A percentile compares a stretch with the other conserved stretches of the same genome.
These are phyloP conservation scores for Rhizophagus clarus DNA, from an alignment of 192 early-diverging fungal species.

Conservation along the genomic window DNA sequence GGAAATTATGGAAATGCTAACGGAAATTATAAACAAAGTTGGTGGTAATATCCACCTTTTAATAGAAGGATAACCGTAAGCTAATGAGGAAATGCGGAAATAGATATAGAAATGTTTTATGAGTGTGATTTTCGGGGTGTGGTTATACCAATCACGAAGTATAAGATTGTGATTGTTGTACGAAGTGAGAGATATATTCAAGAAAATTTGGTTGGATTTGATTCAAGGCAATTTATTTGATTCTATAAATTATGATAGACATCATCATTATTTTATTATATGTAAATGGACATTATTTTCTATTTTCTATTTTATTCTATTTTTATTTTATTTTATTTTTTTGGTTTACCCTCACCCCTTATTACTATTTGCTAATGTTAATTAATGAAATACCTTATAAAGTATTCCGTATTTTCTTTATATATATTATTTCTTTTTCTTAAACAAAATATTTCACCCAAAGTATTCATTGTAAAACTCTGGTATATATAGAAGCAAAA, in stretches of 20 bases:
- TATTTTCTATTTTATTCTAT: not conserved
- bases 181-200: not conserved
- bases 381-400: conserved; percentile 23
- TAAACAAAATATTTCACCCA: not conserved
- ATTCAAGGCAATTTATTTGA: not conserved
- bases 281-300: conserved; percentile 21
- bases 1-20: conserved; percentile 27
- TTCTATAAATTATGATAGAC: not conserved
- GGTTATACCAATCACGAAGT: conserved; percentile 17
- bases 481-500: conserved; percentile 32
- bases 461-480: conserved; percentile 23
- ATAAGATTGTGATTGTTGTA: not conserved
- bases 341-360: not conserved
- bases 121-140: conserved; percentile 4
- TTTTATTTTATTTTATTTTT: not conserved
- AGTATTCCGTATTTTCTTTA: conserved; percentile 29
- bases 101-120: not conserved
- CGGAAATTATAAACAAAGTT: conserved; percentile 32
- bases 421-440: conserved; percentile 3
- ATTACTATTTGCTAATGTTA: conserved; percentile 20
- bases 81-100: conserved; percentile 17
- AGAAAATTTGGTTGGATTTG: not conserved
- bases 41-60: conserved; percentile 30
- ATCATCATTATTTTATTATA: not conserved
- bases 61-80: not conserved